Percentiles rank a stretch among this genome's conserved stretches.
These are phyloP conservation scores for Saturnispora quitensis DNA, from an alignment of 805 yeast species.

Conservation along the genomic window DNA sequence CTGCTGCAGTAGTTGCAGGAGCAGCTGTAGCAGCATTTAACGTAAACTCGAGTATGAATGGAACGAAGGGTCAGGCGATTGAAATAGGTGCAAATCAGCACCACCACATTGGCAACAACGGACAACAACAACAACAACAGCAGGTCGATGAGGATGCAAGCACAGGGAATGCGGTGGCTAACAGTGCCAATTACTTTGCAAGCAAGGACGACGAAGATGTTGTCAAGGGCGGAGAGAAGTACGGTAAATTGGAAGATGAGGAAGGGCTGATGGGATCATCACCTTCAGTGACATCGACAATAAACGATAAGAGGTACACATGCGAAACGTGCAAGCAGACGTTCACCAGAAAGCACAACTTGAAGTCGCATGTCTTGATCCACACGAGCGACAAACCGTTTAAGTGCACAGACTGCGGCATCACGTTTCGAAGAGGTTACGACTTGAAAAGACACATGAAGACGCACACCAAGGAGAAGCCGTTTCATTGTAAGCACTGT, in stretches of 20 bases:
- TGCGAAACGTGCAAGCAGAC: constrained; percentile 56
- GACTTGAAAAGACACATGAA: constrained; percentile 71
- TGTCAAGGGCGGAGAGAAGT: not conserved
- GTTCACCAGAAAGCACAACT: constrained; percentile 65
- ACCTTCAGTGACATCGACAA: not conserved
- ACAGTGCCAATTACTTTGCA: not conserved
- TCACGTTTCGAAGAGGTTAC: constrained; percentile 61
- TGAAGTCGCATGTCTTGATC: constrained; percentile 61
- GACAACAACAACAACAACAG: not conserved
- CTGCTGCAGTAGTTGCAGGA: constrained; percentile 10
- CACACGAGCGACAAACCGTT: constrained; percentile 61
- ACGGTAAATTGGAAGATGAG: not conserved
- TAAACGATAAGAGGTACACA: constrained; percentile 30
- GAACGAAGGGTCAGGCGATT: not conserved
- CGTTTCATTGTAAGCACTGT: constrained; percentile 53
- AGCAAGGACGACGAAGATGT: not conserved
- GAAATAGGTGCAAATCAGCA: not conserved
- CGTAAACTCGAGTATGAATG: not conserved
- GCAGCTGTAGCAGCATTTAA: constrained; percentile 7
- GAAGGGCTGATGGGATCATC: not conserved
- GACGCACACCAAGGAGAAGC: constrained; percentile 69
- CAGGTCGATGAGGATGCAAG: not conserved
- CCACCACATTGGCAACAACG: not conserved
- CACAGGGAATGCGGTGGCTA: not conserved
- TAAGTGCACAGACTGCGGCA: constrained; percentile 49